A percentile compares a stretch with the other conserved stretches of the same genome.
phyloP scores from a whole-genome alignment of 305 asterid species.

The Fraxinus sp. region DNA sequence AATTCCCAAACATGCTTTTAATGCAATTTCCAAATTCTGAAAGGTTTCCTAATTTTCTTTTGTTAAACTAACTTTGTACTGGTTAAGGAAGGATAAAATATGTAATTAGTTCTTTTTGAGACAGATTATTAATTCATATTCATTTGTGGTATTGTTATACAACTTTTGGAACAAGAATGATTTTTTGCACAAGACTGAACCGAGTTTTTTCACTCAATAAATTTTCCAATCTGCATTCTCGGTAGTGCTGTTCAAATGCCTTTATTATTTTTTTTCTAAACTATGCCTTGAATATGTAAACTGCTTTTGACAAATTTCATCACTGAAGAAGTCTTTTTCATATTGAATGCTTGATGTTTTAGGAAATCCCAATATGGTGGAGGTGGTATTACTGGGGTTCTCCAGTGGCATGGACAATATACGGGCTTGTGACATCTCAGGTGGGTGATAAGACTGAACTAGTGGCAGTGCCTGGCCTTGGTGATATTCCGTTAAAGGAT shows the following conservation, averaged over 20 bases:
- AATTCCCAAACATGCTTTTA: not conserved
- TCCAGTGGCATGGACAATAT: constrained; percentile 89
- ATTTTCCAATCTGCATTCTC: not conserved
- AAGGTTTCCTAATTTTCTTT: not conserved
- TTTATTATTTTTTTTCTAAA: not conserved
- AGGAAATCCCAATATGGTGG: constrained; percentile 98
- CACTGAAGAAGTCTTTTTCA: not conserved
- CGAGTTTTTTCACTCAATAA: not conserved
- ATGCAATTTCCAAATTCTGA: not conserved
- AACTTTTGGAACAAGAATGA: not conserved
- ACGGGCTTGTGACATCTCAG: constrained; percentile 84
- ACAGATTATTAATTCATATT: not conserved
- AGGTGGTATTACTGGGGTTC: constrained; percentile 98
- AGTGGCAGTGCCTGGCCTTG: constrained; percentile 53
- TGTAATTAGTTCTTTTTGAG: not conserved
- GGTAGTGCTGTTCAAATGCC: not conserved
- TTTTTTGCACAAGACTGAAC: not conserved
- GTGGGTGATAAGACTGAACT: constrained; percentile 46
- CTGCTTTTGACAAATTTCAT: not conserved
- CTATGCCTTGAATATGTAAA: not conserved
- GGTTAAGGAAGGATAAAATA: not conserved
- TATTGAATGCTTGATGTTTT: constrained; percentile 17
- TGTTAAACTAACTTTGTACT: not conserved
- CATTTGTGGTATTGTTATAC: not conserved
- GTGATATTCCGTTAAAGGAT: constrained; percentile 35